Conservation (phyloP, 2,329 filamentous ascomycete genomes). For the Fusarium proliferatum region DNA sequence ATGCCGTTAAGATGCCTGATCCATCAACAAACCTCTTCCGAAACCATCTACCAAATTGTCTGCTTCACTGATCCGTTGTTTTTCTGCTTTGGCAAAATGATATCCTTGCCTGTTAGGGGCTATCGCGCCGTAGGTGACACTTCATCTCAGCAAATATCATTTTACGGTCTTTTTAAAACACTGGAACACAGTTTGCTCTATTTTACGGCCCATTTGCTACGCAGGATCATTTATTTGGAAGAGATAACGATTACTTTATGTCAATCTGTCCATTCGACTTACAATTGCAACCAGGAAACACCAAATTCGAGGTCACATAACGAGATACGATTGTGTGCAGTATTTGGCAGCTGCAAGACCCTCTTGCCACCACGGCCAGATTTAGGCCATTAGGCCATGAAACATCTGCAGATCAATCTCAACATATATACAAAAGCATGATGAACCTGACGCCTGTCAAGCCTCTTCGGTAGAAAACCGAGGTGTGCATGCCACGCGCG, state of each 20-base stretch:
- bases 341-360: accelerated
- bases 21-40: no score
- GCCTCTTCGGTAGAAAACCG: not conserved
- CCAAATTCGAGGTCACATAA: not conserved
- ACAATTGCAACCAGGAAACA: not conserved
- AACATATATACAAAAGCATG: accelerated
- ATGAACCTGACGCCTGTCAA: accelerated
- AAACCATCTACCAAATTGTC: no score
- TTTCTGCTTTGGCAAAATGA: accelerated
- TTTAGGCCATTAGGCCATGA: not conserved
- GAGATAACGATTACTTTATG: accelerated
- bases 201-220: not conserved
- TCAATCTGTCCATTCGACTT: no score
- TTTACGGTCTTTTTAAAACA: not conserved
- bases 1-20: no score
- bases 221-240: not conserved
- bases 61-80: accelerated
- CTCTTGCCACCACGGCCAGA: accelerated
- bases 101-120: accelerated
- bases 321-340: not conserved
- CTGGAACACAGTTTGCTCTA: not conserved
- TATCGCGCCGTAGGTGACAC: accelerated
- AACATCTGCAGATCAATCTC: not conserved
- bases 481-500: not conserved
- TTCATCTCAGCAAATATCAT: accelerated